Conservation (phyloP, 345 rosid genomes). For the Camelina hispida region DNA sequence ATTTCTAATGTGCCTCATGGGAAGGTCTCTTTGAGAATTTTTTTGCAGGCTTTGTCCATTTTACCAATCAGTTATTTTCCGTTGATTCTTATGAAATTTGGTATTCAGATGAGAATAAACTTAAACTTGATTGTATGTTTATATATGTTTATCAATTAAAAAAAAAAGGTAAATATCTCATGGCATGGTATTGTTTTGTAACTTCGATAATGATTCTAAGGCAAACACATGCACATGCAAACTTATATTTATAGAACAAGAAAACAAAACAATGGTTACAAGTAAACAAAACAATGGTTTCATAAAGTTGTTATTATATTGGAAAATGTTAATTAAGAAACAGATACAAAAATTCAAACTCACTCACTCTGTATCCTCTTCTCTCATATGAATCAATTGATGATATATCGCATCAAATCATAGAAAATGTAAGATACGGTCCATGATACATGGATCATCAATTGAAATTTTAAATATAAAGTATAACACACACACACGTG, state of each 20-base stretch:
- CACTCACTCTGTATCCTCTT: slow-evolving; percentile 30
- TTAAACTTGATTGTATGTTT: neutral
- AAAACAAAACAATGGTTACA: slow-evolving; percentile 5
- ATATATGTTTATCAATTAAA: too few species aligned
- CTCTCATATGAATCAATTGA: slow-evolving; percentile 28
- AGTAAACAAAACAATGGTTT: slow-evolving; percentile 1
- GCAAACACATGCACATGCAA: neutral
- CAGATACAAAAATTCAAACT: slow-evolving; percentile 25
- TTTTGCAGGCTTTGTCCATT: neutral
- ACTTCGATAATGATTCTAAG: neutral
- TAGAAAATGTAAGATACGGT: slow-evolving; percentile 15
- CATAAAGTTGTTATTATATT: slow-evolving; percentile 19
- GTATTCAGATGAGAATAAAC: neutral
- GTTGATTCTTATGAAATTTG: slow-evolving; percentile 6
- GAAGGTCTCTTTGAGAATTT: slow-evolving; percentile 16
- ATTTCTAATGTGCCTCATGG: slow-evolving; percentile 20
- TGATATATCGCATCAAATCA: slow-evolving; percentile 29
- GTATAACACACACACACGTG: slow-evolving; percentile 27
- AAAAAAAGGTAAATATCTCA: neutral
- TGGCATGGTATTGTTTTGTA: neutral
- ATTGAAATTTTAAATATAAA: slow-evolving; percentile 15
- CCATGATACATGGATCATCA: slow-evolving; percentile 5
- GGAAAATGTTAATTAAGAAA: slow-evolving; percentile 1
- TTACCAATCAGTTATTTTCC: neutral
- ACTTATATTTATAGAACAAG: neutral